Evolutionary conservation across 129 eudicot genomes (phyloP).

Genomic region (Deinandra increscens): DNA sequence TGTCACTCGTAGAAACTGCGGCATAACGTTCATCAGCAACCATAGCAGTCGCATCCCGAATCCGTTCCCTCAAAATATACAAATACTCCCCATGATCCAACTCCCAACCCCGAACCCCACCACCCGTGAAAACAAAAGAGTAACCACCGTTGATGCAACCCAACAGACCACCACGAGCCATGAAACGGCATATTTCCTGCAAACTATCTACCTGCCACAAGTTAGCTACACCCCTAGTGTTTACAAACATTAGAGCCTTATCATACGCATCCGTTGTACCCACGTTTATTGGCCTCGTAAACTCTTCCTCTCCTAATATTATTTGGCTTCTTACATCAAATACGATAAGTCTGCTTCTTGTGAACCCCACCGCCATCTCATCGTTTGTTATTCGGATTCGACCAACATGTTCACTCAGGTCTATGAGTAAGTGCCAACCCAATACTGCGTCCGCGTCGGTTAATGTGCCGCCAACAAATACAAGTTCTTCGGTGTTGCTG

Average conservation of each 20-base stretch:
- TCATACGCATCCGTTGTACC: conserved; percentile 54
- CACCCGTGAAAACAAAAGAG: conserved; percentile 45
- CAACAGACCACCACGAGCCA: conserved; percentile 40
- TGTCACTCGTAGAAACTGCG: conserved; percentile 53
- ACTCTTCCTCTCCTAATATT: conserved; percentile 49
- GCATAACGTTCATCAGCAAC: conserved; percentile 48
- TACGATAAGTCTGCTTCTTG: conserved; percentile 51
- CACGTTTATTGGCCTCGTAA: conserved; percentile 42
- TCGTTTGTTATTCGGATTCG: conserved; percentile 55
- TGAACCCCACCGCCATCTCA: conserved; percentile 64
- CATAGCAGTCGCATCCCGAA: conserved; percentile 49
- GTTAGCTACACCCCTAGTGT: conserved; percentile 52
- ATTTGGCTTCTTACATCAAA: conserved; percentile 54
- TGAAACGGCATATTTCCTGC: conserved; percentile 55
- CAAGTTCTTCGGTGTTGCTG: conserved; percentile 58
- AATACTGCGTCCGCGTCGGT: conserved; percentile 84
- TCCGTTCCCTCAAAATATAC: conserved; percentile 55
- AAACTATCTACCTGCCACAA: conserved; percentile 45
- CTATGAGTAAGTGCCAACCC: conserved; percentile 82
- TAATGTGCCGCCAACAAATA: conserved; percentile 63
- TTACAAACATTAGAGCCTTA: conserved; percentile 44
- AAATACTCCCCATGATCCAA: conserved; percentile 53
- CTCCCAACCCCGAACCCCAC: conserved; percentile 64
- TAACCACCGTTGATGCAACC: conserved; percentile 66
- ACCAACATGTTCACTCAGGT: conserved; percentile 57